phyloP scores from a whole-genome alignment of 495 filamentous ascomycete genomes.

The Neurospora hispaniola region DNA sequence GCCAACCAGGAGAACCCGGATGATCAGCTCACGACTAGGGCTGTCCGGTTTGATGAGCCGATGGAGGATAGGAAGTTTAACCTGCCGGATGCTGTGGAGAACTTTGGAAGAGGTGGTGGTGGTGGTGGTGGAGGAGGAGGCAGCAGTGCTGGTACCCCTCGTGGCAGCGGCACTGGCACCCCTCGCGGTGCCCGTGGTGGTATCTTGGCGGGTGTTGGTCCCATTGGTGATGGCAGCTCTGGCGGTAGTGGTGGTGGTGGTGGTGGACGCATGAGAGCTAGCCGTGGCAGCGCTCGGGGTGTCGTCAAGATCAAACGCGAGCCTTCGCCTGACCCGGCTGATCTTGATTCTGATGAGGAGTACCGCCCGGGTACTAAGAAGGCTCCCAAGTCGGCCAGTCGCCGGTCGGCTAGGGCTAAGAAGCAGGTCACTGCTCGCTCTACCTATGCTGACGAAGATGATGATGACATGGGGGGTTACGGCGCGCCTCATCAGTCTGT shows the following conservation, averaged over 20 bases:
- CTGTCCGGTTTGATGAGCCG: slow-evolving; percentile 18
- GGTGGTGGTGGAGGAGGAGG: neutral
- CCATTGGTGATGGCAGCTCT: neutral
- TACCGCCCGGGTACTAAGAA: slow-evolving; percentile 1
- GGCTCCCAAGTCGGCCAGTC: neutral
- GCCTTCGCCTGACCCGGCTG: slow-evolving; percentile 4
- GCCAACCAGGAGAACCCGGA: slow-evolving; percentile 4
- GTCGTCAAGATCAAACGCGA: neutral
- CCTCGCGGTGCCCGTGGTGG: neutral
- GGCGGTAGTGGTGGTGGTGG: neutral
- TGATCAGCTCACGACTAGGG: slow-evolving; percentile 5
- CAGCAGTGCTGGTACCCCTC: neutral
- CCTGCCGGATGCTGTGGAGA: slow-evolving; percentile 13
- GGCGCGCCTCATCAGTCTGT: neutral
- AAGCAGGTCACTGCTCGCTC: neutral
- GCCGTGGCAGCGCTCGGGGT: neutral
- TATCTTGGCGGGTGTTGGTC: neutral
- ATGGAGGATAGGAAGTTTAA: slow-evolving; percentile 19
- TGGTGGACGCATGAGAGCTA: neutral
- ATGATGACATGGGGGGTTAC: neutral
- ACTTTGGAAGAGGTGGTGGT: neutral
- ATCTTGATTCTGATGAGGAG: slow-evolving; percentile 2
- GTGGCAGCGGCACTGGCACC: neutral
- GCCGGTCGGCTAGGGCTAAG: slow-evolving; percentile 1
- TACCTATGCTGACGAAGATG: slow-evolving; percentile 1